Conservation (phyloP, 2,329 filamentous ascomycete species). For the Colletotrichum limetticola region DNA sequence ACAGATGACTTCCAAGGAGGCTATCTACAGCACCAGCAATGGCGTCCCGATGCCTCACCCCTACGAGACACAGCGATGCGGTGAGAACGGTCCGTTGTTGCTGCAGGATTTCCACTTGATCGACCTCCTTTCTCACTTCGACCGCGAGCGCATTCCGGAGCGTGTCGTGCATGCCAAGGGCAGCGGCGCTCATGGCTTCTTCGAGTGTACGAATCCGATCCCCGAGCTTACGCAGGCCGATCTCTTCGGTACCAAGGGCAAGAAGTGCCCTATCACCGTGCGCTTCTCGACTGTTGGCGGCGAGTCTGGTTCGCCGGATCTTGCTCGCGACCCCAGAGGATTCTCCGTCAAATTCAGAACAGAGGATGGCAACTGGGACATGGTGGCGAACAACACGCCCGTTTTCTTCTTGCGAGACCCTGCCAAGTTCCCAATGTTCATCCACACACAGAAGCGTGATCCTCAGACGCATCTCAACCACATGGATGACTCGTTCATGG, state of each 20-base stretch:
- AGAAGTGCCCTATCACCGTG: slow-evolving; percentile 55
- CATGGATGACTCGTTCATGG: slow-evolving; percentile 41
- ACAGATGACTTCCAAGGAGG: slow-evolving; percentile 56
- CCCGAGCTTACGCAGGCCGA: not conserved
- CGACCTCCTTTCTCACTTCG: slow-evolving; percentile 65
- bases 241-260: slow-evolving; percentile 45
- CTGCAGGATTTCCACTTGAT: slow-evolving; percentile 64
- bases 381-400: slow-evolving; percentile 57
- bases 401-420: slow-evolving; percentile 60
- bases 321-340: slow-evolving; percentile 74
- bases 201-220: slow-evolving; percentile 60
- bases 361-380: slow-evolving; percentile 42
- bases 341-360: slow-evolving; percentile 56
- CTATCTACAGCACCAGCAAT: slow-evolving; percentile 45
- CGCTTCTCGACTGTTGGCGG: slow-evolving; percentile 76
- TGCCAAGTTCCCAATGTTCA: slow-evolving; percentile 58
- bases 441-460: slow-evolving; percentile 56
- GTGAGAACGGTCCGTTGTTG: slow-evolving; percentile 47
- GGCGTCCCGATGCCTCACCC: not conserved
- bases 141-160: slow-evolving; percentile 66
- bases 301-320: slow-evolving; percentile 71
- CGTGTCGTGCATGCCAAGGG: slow-evolving; percentile 49
- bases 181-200: slow-evolving; percentile 63
- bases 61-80: not conserved
- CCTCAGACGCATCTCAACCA: slow-evolving; percentile 48